Evolutionary conservation across 164 flowering plant genomes (phyloP).

Genomic region (grape (Vitis vinifera)): DNA sequence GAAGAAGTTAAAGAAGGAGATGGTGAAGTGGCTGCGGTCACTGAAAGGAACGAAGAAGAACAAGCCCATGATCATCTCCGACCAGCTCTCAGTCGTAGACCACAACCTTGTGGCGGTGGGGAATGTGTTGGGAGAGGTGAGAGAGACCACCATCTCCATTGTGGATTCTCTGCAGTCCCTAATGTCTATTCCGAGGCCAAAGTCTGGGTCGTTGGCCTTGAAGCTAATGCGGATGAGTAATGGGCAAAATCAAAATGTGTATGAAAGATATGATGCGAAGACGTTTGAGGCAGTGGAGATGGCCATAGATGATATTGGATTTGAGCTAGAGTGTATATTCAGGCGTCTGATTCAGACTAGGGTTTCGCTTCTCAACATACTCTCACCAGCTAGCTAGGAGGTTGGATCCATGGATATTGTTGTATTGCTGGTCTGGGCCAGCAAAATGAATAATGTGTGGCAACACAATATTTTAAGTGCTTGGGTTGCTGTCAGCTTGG

Average conservation of each 20-base stretch:
- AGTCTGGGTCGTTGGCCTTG: slow-evolving; percentile 15
- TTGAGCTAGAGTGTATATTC: slow-evolving; percentile 45
- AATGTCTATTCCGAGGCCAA: slow-evolving; percentile 36
- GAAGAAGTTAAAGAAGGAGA: slow-evolving; percentile 48
- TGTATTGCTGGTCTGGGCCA: too few species aligned
- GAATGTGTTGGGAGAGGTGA: slow-evolving; percentile 45
- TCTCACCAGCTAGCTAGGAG: slow-evolving; percentile 29
- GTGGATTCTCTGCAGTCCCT: slow-evolving; percentile 48
- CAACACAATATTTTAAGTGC: too few species aligned
- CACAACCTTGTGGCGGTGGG: slow-evolving; percentile 39
- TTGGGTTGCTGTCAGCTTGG: too few species aligned
- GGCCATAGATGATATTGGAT: slow-evolving; percentile 43
- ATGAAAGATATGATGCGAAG: slow-evolving; percentile 26
- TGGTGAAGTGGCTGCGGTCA: slow-evolving; percentile 32
- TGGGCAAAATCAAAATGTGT: slow-evolving; percentile 2
- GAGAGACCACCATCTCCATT: slow-evolving; percentile 35
- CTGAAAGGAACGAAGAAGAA: slow-evolving; percentile 27
- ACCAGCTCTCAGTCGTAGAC: slow-evolving; percentile 15
- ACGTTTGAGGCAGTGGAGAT: slow-evolving; percentile 44
- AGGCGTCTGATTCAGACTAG: slow-evolving; percentile 59
- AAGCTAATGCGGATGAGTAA: slow-evolving; percentile 25
- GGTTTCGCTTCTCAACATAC: slow-evolving; percentile 58
- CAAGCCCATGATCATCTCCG: slow-evolving; percentile 10
- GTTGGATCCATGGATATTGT: too few species aligned
- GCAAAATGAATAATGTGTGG: too few species aligned